Conservation (phyloP, 345 rosid genomes). For the Toxicodendron radicans region DNA sequence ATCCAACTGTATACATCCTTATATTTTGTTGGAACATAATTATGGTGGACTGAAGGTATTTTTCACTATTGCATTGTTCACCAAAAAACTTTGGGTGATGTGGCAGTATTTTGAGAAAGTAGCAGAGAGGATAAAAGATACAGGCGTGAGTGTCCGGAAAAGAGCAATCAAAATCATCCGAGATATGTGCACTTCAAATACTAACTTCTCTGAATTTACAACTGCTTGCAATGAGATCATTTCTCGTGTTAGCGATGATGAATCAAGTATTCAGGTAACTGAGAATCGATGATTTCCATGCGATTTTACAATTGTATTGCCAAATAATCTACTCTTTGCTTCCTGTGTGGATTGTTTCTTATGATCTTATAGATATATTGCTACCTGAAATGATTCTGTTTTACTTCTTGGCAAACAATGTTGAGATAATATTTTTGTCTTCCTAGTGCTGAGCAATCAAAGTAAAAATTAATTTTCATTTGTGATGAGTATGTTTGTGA, state of each 20-base stretch:
- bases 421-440: not conserved
- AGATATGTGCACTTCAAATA: slow-evolving; percentile 92
- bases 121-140: slow-evolving; percentile 97
- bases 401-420: not conserved
- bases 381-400: not conserved
- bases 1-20: slow-evolving; percentile 11
- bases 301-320: not conserved
- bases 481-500: not conserved
- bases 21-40: slow-evolving; percentile 17
- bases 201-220: slow-evolving; percentile 83
- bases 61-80: not conserved
- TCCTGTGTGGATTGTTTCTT: not conserved
- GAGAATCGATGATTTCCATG: slow-evolving; percentile 7
- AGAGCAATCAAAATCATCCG: slow-evolving; percentile 93
- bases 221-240: slow-evolving; percentile 89
- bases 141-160: slow-evolving; percentile 97
- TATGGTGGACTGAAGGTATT: slow-evolving; percentile 2
- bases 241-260: slow-evolving; percentile 95
- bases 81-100: slow-evolving; percentile 13
- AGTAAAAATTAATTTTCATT: not conserved
- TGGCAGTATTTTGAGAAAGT: slow-evolving; percentile 97
- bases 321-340: not conserved
- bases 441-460: not conserved
- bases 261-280: slow-evolving; percentile 92
- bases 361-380: not conserved